A percentile compares a stretch with the other conserved stretches of the same genome.
Evolutionary conservation across 768 basidiomycete species (phyloP).

Genomic region (Tricholomella constricta): DNA sequence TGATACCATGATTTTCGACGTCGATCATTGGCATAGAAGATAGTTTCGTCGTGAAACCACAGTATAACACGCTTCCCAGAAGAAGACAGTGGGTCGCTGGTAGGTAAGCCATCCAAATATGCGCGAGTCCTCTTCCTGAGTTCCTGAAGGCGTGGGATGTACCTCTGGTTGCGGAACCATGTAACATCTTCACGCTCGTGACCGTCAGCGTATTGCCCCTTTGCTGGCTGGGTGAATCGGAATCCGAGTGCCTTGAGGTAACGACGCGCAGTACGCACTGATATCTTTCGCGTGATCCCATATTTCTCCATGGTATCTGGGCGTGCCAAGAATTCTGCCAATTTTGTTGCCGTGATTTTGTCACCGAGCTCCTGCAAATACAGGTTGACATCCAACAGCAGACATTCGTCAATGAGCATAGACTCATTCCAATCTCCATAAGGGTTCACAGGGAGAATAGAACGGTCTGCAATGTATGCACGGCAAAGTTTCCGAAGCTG

Average conservation of each 20-base stretch:
- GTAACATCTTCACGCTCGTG: neutral
- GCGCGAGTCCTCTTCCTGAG: too few species aligned
- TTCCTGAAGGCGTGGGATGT: too few species aligned
- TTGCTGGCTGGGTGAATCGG: neutral
- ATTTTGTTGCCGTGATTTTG: conserved; percentile 23
- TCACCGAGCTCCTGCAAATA: conserved; percentile 27
- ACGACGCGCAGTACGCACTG: neutral
- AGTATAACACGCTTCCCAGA: neutral
- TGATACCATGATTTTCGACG: conserved; percentile 15
- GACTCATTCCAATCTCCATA: conserved; percentile 32
- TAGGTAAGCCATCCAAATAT: too few species aligned
- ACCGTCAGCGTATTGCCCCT: conserved; percentile 3
- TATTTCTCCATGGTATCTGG: neutral
- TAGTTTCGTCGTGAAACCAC: conserved; percentile 26
- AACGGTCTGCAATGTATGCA: conserved; percentile 19
- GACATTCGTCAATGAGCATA: conserved; percentile 31
- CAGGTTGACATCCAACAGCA: conserved; percentile 26
- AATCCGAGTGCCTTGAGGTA: conserved; percentile 2
- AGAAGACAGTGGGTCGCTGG: neutral
- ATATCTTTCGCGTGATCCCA: conserved; percentile 4
- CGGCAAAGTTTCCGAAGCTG: conserved; percentile 12
- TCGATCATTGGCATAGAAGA: conserved; percentile 26
- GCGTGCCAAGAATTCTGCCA: conserved; percentile 22
- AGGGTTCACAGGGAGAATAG: conserved; percentile 26
- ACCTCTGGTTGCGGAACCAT: neutral